Evolutionary conservation across 805 yeast species (phyloP), one percentile per base, ranked within the genome.

Genomic region (Zygosaccharomyces pseudorouxii): DNA sequence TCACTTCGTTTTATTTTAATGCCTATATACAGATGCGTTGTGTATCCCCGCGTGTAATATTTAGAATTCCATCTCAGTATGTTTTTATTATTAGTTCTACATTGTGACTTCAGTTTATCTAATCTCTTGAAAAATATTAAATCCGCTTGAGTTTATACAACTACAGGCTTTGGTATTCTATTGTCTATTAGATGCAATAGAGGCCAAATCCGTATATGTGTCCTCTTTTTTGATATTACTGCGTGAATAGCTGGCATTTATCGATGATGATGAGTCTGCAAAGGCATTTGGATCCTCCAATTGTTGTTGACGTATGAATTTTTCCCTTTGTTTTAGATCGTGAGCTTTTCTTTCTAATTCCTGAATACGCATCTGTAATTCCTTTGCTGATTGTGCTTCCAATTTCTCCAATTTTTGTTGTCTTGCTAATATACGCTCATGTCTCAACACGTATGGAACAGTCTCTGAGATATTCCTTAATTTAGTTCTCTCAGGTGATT

Each of bases 371-470:
- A 73, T 72, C 25, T 88, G 80, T 58, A 86, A 71, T 58, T 85
- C 92, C 60, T 76, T 76, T 0, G 92, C 93, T 46, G 86, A 79
- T 53, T 82, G 84, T 59, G 83, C 82, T 64, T 86, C 95, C 68
- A 86, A 69, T 57, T 86, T 89, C 63, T 86, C 90, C 44, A 86
- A 70, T 68, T 83, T 86, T 49, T 82, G 87, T 60, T 86, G 90
- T 65, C 86, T 82, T 45, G 84, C 83, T 55, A 81, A 68, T 48
- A 86, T 77, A 49, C 84, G 77, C 65, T 86, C 92, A 64, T 86
- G 92, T 62, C 87, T 78, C 53, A 86, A 70, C 29, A 85, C 84
- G 57, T 86, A 86, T n/a, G 95, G 95, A 20, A 86, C 87, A 1
- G 93, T 86, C 61, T 85, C 92, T 38, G 89, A 82, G 48, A 86